Conservation (phyloP, 768 basidiomycete species). For the Daedaleopsis nitida region DNA sequence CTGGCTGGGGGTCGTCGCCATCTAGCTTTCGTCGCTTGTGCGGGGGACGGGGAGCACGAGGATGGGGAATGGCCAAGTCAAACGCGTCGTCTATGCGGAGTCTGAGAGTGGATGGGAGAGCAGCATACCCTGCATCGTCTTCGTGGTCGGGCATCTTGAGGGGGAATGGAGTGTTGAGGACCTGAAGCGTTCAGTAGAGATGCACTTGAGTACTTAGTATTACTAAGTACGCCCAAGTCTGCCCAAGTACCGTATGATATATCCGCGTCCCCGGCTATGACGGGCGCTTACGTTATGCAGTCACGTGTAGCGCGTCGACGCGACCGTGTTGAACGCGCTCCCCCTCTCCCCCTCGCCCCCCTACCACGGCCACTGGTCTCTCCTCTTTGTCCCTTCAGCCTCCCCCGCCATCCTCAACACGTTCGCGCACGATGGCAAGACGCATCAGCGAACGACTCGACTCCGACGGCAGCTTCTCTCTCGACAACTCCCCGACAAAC, state of each 20-base stretch:
- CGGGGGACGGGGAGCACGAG: neutral
- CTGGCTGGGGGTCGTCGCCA: constrained; percentile 12
- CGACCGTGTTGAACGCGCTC: constrained; percentile 21
- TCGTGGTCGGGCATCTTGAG: neutral
- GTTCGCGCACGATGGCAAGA: constrained; percentile 35
- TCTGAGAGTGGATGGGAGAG: constrained; percentile 45
- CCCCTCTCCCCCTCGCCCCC: neutral
- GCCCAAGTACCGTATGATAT: no score
- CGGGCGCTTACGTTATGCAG: neutral
- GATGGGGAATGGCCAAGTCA: constrained; percentile 29
- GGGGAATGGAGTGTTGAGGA: no score
- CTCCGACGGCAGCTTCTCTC: constrained; percentile 41
- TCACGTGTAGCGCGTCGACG: constrained; percentile 24
- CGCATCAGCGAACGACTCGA: constrained; percentile 62
- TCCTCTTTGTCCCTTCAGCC: neutral
- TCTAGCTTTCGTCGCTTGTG: constrained; percentile 22
- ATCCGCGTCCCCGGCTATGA: no score
- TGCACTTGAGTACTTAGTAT: no score
- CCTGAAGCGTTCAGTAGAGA: no score
- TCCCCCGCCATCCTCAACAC: neutral
- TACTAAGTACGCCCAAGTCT: no score
- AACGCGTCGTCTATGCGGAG: constrained; percentile 56
- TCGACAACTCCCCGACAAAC: constrained; percentile 21
- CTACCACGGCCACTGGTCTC: neutral
- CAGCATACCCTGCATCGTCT: constrained; percentile 34